Conservation (phyloP, 2,329 filamentous ascomycete genomes). For the Sporothrix phasma region DNA sequence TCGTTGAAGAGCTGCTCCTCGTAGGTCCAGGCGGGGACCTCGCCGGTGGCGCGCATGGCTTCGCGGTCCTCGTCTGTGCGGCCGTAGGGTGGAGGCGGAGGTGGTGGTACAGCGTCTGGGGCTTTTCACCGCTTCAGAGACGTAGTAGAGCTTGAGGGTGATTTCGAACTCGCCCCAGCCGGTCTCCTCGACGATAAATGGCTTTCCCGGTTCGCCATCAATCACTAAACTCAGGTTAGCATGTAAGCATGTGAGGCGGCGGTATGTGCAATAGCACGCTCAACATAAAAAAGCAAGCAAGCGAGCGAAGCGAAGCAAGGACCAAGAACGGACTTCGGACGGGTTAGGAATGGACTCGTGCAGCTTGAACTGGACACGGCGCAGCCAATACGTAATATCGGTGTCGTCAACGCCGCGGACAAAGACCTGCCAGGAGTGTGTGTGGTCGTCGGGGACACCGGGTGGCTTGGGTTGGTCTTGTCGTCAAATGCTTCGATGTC, state of each 20-base stretch:
- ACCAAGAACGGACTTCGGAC: conserved; percentile 52
- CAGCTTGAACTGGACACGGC: conserved; percentile 95
- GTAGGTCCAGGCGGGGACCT: conserved; percentile 71
- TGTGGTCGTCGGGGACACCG: conserved; percentile 78
- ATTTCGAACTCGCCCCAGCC: conserved; percentile 99
- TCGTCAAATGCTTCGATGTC: conserved; percentile 71
- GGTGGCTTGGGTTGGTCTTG: conserved; percentile 63
- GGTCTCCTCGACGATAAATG: conserved; percentile 82
- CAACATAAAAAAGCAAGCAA: not conserved
- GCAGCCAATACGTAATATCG: conserved; percentile 89
- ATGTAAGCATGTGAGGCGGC: not conserved
- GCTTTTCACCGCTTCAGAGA: conserved; percentile 83
- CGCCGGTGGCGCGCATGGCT: conserved; percentile 45
- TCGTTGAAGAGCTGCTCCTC: conserved; percentile 98
- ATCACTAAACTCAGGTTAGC: conserved; percentile 35
- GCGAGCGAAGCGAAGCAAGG: not conserved
- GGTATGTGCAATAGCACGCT: not conserved
- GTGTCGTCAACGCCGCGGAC: conserved; percentile 82
- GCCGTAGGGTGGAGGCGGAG: conserved; percentile 82
- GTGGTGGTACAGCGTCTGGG: conserved; percentile 90
- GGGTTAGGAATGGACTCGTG: conserved; percentile 92
- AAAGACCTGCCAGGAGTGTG: conserved; percentile 93
- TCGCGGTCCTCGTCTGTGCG: conserved; percentile 65
- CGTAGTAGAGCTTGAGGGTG: conserved; percentile 88
- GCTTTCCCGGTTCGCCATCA: conserved; percentile 55